Conservation (phyloP, 495 filamentous ascomycete genomes). For the Podospora tetraspora region DNA sequence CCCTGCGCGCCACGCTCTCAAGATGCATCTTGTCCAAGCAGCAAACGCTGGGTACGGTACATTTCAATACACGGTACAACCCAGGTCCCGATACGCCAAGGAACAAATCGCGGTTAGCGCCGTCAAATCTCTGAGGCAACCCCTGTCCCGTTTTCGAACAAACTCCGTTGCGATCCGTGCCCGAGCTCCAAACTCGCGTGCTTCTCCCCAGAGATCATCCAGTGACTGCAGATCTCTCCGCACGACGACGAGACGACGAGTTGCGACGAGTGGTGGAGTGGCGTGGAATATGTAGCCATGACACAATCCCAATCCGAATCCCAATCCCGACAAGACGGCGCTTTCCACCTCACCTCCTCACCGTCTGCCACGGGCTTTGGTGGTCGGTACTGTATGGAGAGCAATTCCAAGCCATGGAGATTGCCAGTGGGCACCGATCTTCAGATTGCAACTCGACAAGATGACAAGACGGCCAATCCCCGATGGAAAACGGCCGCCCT, state of each 20-base stretch:
- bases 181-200: neutral
- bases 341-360: no score
- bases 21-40: neutral
- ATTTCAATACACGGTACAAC: neutral
- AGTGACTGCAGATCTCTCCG: neutral
- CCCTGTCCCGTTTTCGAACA: neutral
- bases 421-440: neutral
- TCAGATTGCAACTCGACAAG: neutral
- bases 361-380: no score
- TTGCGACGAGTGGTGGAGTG: neutral
- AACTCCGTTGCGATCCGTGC: neutral
- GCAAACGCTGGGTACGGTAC: neutral
- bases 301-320: neutral
- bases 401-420: neutral
- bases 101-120: neutral
- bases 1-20: no score
- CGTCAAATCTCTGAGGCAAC: neutral
- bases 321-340: neutral
- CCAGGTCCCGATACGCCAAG: neutral
- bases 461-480: neutral
- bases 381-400: no score
- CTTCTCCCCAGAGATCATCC: neutral
- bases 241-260: neutral
- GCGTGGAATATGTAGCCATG: neutral
- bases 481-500: neutral